Percentiles rank a stretch among this genome's conserved stretches.
Conservation (phyloP, 495 filamentous ascomycete species). For the Cercophora newfieldiana region DNA sequence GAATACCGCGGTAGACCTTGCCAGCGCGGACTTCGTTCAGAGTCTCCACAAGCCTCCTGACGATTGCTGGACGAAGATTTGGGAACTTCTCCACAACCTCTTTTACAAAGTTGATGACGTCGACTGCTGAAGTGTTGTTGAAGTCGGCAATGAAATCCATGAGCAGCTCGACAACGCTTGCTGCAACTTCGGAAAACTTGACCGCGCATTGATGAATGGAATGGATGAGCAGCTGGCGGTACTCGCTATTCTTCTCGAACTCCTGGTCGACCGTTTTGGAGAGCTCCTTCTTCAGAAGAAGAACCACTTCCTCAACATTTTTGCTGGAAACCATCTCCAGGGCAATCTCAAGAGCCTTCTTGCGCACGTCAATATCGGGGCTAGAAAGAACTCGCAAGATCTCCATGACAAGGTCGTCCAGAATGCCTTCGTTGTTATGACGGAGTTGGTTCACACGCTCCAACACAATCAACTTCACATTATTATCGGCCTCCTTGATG, state of each 20-base stretch:
- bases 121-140: conserved; percentile 93
- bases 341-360: conserved; percentile 86
- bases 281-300: conserved; percentile 95
- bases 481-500: conserved; percentile 97
- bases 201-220: conserved; percentile 98
- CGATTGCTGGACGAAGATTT: conserved; percentile 78
- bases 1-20: conserved; percentile 92
- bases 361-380: conserved; percentile 93
- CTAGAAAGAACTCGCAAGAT: conserved; percentile 94
- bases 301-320: conserved; percentile 96
- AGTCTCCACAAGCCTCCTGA: conserved; percentile 85
- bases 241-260: conserved; percentile 98
- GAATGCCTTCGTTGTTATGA: conserved; percentile 85
- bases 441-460: conserved; percentile 92
- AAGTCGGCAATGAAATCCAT: conserved; percentile 99
- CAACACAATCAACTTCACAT: conserved; percentile 96
- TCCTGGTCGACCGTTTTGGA: conserved; percentile 97
- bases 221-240: conserved; percentile 92
- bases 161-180: conserved; percentile 92
- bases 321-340: conserved; percentile 98
- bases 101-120: conserved; percentile 98
- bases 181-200: conserved; percentile 96
- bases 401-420: conserved; percentile 98
- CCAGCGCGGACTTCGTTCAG: conserved; percentile 92
- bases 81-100: conserved; percentile 99